Base-by-base conservation (phyloP, 495 filamentous ascomycete species). In the Daldinia concentrica region DNA sequence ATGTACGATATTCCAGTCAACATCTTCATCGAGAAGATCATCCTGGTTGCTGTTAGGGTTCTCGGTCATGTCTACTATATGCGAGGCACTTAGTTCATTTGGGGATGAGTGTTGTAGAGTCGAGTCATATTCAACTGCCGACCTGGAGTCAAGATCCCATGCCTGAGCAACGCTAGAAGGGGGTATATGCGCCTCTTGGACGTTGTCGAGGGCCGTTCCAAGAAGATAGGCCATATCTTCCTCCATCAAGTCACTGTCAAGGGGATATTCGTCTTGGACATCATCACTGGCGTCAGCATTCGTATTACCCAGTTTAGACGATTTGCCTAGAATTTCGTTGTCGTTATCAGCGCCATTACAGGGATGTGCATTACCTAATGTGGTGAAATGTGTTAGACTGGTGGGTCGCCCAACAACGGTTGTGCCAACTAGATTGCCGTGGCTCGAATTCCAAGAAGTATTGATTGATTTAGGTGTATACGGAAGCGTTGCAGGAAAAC, bases 1-100 rank as follows among this genome's bases (percentile, higher is more conserved):
- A 36, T 80, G 58, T 12, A 82, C 64, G n/a, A 58, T 27, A 48
- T 80, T 72, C 80, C 80, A 80, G 26, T 81, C 79, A 4, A 82
- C 75, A 29, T 77, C 77, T 1, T 76, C 69, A 50, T 81, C 80
- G 8, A 82, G 64, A 5, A 81, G 68, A 19, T 81, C 68, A 6
- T 79, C 75, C 17, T 68, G 39, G 4, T 22, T 55, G 24, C 58
- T 29, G 6, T 19, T 11, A 50, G 26, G 26, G 4, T 26, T 24
- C 17, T 22, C 36, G 2, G 32, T n/a, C 9, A 39, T 24, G 22
- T 19, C 39, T 11, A 55, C 30, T 6, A 52, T n/a, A 17, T 58
- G 71, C 30, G 66, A 58, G 12, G 15, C 50, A 9, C 32, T 50
- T 43, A 22, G 52, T 29, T 51, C 30, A 19, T 41, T 36, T 7